Base-by-base conservation (phyloP, 2,329 filamentous ascomycete species). In the Epichloe glyceriae region DNA sequence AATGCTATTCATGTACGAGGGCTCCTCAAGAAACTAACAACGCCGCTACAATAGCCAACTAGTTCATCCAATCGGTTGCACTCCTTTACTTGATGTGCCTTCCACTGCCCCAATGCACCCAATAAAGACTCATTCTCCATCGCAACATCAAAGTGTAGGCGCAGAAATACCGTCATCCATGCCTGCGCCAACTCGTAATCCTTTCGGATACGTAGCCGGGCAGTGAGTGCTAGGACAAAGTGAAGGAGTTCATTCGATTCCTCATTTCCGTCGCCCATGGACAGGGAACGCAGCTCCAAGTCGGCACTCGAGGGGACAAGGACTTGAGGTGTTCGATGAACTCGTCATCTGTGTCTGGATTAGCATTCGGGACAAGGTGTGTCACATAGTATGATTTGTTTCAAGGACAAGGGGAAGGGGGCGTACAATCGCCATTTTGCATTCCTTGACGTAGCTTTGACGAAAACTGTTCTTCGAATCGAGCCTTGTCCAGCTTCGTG, bases 121-220 rank as follows among this genome's bases (percentile, higher is more conserved):
- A 81, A 72, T 14, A 91, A 65, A 33, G 65, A 60, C 56, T 71
- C 68, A 64, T 61, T 77, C 62, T 69, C 73, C 69, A 71, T 71
- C 41, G 78, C 67, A 38, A 74, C 55, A 56, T 80, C 77, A 55
- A 78, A 78, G 66, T 97, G 91, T 40, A 95, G 71, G 46, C 83
- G 79, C 53, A 98, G 65, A 61, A 97, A 95, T 1, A 97, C 91
- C 2, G 85, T 83, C 89, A 98, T 97, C 91, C 93, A 98, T 0
- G 89, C 88, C 67, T 97, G 90, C 15, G 88, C 86, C 39, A 98
- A 75, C 68, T 98, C 93, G 66, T 95, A 98, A 66, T 97, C 93
- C 46, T 79, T 79, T 56, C 83, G 81, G 47, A 79, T 73, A 42
- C 72, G 69, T 49, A 97, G 71, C 12, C 85, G 76, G 50, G 72